Base-by-base conservation (phyloP, 2,329 filamentous ascomycete species). In the Colletotrichum sp. region DNA sequence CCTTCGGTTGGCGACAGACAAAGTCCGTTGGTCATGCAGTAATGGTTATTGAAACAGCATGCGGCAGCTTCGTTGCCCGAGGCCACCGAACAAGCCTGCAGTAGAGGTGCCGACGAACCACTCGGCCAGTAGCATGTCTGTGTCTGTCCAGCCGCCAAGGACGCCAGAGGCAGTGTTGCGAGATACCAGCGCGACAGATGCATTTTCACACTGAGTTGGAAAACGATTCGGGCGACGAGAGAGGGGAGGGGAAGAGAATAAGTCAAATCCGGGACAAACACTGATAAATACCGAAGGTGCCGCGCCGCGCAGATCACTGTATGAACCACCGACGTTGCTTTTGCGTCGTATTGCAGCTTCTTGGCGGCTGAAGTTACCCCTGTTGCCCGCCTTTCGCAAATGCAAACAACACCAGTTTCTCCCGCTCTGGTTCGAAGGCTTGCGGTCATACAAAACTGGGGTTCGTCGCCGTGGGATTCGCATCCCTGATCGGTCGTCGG, bases 11-110 rank as follows among this genome's bases (percentile, higher is more conserved):
- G 69, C 21, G 72, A 75, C 13, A 75, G 69, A n/a, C 75, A 77
- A n/a, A 72, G 64, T 6, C 75, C 75, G 72, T 77, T 77, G 57
- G 57, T 68, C 72, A 72, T 75, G 49, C 75, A 77, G 8, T 77
- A 77, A 7, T 76, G 44, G 10, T 39, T 71, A 55, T 21, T 26
- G 30, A 72, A 76, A n/a, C 75, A 77, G 63, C 75, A 77, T 26
- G 72, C 52, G 4, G 71, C 72, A 57, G 36, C 67, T 21, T 64
- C 72, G 24, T 74, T 73, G 28, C 70, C 73, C 7, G 44, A 28
- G 15, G 28, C 39, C 3, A 73, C 70, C 12, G 70, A 16, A 26
- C 73, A 76, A 1, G 69, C 30, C n/a, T 44, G 24, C 18, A 64
- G 18, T 6, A 9, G 26, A 4, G 16, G 59, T 15, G 34, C 64